These are phyloP conservation scores for Nemania sp. DNA, from an alignment of 2,329 filamentous ascomycete genomes.

Conservation along the genomic window DNA sequence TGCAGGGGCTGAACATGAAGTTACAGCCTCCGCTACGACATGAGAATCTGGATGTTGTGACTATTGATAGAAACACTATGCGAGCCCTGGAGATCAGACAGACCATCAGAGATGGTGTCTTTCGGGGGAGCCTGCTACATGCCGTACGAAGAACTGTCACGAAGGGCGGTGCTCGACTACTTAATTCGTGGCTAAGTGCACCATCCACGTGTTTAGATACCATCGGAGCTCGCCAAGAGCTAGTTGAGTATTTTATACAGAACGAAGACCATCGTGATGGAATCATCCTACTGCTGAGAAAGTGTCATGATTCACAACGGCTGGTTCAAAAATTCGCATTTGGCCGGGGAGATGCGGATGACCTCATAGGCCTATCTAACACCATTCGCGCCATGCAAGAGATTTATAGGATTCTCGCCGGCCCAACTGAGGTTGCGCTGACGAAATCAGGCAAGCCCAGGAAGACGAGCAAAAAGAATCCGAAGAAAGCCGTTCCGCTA, in stretches of 20 bases:
- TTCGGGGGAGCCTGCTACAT: constrained; percentile 85
- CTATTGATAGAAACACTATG: constrained; percentile 89
- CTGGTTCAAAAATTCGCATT: constrained; percentile 93
- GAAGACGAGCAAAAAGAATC: neutral
- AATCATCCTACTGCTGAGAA: constrained; percentile 68
- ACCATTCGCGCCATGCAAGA: constrained; percentile 77
- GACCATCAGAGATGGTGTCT: constrained; percentile 79
- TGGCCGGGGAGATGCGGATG: constrained; percentile 88
- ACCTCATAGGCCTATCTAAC: constrained; percentile 79
- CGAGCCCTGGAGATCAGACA: constrained; percentile 85
- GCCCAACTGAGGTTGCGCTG: constrained; percentile 24
- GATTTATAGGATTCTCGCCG: constrained; percentile 57
- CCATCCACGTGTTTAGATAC: constrained; percentile 84
- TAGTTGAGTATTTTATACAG: constrained; percentile 76
- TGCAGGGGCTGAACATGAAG: constrained; percentile 78
- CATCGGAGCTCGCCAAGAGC: constrained; percentile 79
- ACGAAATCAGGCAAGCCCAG: neutral
- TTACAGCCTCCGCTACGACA: constrained; percentile 81
- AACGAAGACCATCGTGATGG: constrained; percentile 71
- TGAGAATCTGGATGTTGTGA: constrained; percentile 77
- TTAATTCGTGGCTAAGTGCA: constrained; percentile 84
- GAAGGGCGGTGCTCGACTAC: constrained; percentile 82
- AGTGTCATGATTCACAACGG: constrained; percentile 83
- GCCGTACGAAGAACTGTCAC: constrained; percentile 89
- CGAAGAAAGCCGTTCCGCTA: constrained; percentile 12